phyloP scores from a whole-genome alignment of 345 rosid species.

The Rhodamnia argentea region DNA sequence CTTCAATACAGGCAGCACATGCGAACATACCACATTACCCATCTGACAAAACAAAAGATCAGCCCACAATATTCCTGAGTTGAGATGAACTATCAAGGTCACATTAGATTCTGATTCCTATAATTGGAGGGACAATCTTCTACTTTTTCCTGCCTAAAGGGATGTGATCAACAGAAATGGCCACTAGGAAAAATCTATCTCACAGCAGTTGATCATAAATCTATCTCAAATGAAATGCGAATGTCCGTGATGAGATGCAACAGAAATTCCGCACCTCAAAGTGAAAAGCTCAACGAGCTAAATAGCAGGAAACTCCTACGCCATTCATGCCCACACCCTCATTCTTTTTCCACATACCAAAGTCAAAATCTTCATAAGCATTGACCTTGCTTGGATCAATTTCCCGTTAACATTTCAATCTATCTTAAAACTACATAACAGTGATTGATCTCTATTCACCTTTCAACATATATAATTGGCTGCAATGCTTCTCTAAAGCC shows the following conservation, averaged over 20 bases:
- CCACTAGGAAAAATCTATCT: neutral
- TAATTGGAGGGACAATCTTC: neutral
- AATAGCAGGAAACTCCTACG: neutral
- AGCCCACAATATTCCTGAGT: neutral
- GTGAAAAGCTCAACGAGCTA: neutral
- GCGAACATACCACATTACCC: neutral
- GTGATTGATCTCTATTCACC: neutral
- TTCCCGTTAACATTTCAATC: neutral
- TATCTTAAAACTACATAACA: neutral
- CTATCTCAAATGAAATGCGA: neutral
- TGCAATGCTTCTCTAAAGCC: neutral
- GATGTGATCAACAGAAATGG: neutral
- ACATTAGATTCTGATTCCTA: neutral
- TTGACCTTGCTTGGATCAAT: neutral
- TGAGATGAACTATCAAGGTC: neutral
- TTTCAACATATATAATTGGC: neutral
- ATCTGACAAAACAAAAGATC: neutral
- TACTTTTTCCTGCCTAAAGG: neutral
- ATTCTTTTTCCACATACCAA: neutral
- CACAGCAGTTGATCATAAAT: neutral
- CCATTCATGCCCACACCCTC: neutral
- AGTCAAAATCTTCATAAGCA: neutral
- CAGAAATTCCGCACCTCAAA: neutral
- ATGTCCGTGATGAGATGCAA: neutral
- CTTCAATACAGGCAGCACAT: neutral